A percentile compares a stretch with the other conserved stretches of the same genome.
These are phyloP conservation scores for Gamsiella multidivaricata DNA, from an alignment of 192 early-diverging fungal species.

Conservation along the genomic window DNA sequence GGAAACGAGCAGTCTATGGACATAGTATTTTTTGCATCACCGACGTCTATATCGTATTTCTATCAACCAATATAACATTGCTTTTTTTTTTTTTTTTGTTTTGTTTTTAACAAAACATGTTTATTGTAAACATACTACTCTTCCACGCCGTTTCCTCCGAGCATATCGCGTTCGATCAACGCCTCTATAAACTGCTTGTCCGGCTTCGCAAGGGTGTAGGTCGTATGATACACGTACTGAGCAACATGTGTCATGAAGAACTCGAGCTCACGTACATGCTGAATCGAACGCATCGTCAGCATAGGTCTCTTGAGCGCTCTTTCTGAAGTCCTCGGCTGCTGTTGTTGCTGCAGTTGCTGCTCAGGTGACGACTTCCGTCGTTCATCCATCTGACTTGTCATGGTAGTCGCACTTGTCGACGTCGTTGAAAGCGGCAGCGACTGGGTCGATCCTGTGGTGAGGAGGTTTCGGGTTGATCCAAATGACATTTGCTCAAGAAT, in stretches of 20 bases:
- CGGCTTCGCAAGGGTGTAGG: conserved; percentile 75
- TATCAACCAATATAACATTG: neutral
- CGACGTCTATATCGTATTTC: too few species aligned
- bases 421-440: conserved; percentile 28
- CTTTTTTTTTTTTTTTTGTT: neutral
- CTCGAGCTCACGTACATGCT: conserved; percentile 77
- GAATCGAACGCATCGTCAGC: conserved; percentile 75
- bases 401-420: conserved; percentile 41
- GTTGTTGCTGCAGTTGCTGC: conserved; percentile 3
- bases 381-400: conserved; percentile 10
- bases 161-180: conserved; percentile 71
- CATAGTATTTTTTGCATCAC: too few species aligned
- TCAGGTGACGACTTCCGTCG: neutral
- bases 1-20: too few species aligned
- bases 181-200: conserved; percentile 83
- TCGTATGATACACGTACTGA: conserved; percentile 79
- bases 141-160: conserved; percentile 55
- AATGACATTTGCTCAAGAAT: conserved; percentile 50
- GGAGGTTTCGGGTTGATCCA: neutral
- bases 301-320: conserved; percentile 73
- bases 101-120: neutral
- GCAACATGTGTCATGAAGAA: conserved; percentile 83
- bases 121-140: conserved; percentile 3
- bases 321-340: neutral
- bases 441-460: conserved; percentile 1